Base-by-base conservation (phyloP, 2,329 filamentous ascomycete genomes). In the Hypoxylon sp. region DNA sequence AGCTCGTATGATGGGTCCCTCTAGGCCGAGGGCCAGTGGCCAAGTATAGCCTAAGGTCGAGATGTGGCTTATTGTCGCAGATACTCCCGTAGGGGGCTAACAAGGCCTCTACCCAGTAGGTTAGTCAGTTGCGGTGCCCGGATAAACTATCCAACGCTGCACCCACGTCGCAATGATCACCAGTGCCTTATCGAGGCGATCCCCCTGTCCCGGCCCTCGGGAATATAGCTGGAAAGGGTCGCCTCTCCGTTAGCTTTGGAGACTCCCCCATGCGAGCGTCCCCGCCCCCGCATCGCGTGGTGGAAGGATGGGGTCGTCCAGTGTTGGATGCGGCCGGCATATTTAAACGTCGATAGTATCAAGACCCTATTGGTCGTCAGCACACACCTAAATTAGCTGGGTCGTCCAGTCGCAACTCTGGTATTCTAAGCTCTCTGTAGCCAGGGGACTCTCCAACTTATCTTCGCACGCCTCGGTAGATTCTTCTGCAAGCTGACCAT, bases 1-100 rank as follows among this genome's bases (percentile, higher is more conserved):
- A 56, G 15, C 19, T 57, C 44, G 27, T 56, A 55, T n/a, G 42
- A 68, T 68, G 44, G 65, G 46, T 32, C 54, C 11, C 55, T 70
- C 65, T 70, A 42, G 62, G 58, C 68, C 68, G 62, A 63, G 62
- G 54, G 24, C 44, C 21, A 47, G 52, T 46, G 3, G 46, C 52
- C 21, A 60, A 65, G 50, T 65, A 70, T 70, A 70, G 68, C 42
- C 68, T 70, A 70, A 70, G 68, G 19, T 68, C 61, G 15, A 15
- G 35, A 44, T n/a, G 35, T 52, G 55, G 42, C 44, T 54, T 46
- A 56, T 17, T 17, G 35, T 39, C 11, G 51, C 46, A 56, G 37
- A 61, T 37, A 35, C 11, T n/a, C 21, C 55, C 37, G n/a, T 46
- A 53, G 19, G 21, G 56, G 46, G 31, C 24, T 46, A 53, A 29